Percentiles rank a stretch among this genome's conserved stretches.
These are phyloP conservation scores for Micractinium sp. DNA, from an alignment of 139 green algal genomes.

Conservation along the genomic window DNA sequence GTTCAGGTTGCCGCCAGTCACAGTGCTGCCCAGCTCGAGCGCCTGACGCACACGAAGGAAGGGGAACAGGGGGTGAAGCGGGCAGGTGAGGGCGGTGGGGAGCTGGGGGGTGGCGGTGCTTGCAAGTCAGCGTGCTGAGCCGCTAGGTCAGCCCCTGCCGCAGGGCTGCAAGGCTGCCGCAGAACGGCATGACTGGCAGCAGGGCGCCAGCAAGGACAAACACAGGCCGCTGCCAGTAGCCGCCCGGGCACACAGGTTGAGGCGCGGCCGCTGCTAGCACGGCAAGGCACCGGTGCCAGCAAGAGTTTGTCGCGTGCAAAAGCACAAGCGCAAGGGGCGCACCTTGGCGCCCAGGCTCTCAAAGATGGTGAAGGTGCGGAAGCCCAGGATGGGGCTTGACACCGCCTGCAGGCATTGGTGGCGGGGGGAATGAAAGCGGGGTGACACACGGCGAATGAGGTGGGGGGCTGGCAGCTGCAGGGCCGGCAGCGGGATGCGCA, in stretches of 20 bases:
- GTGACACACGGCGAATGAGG: not conserved
- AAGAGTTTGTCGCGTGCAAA: not conserved
- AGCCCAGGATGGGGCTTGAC: not conserved
- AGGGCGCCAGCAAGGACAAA: no score
- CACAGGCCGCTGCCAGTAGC: no score
- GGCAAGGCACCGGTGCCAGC: not conserved
- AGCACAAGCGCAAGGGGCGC: not conserved
- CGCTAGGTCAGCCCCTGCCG: not conserved
- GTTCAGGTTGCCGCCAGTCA: conserved; percentile 29
- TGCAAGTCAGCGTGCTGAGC: not conserved
- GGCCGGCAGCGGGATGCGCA: not conserved
- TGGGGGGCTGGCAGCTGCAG: not conserved
- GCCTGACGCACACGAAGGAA: not conserved
- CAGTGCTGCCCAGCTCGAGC: conserved; percentile 21
- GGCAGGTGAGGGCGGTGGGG: not conserved
- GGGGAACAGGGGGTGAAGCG: not conserved
- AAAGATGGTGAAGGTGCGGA: conserved; percentile 24
- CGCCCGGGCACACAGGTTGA: no score
- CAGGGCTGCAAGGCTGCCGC: not conserved
- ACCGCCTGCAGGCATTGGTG: not conserved
- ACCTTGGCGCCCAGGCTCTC: conserved; percentile 21
- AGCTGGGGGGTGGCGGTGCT: no score
- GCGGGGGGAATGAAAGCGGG: not conserved
- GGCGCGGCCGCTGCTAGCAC: no score
- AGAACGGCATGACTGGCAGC: no score